Conservation (phyloP, 495 filamentous ascomycete genomes). For the Annulohypoxylon stygium region DNA sequence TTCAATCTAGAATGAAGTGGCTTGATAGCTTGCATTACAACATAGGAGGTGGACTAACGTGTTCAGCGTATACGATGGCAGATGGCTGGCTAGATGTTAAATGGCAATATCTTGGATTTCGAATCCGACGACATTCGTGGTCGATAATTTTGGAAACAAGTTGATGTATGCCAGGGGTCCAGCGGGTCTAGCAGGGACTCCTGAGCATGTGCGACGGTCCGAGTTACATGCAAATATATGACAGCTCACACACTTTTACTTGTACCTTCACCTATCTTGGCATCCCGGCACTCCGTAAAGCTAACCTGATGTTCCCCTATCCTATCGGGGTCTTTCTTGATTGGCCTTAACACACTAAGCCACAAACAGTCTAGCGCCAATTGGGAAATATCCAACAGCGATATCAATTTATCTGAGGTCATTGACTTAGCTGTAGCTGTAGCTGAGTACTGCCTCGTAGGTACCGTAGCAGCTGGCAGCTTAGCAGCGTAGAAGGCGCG, state of each 20-base stretch:
- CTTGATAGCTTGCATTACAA: background rate
- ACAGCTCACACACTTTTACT: background rate
- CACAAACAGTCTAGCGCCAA: constrained; percentile 2
- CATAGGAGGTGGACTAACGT: background rate
- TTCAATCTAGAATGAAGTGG: constrained; percentile 1
- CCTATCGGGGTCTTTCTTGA: constrained; percentile 6
- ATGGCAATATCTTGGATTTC: constrained; percentile 20
- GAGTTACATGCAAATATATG: background rate
- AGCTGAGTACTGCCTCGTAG: too few species aligned
- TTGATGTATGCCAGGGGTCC: background rate
- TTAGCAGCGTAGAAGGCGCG: constrained; percentile 23
- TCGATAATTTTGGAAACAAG: constrained; percentile 17
- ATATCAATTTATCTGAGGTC: background rate
- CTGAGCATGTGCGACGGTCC: background rate
- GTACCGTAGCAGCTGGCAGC: too few species aligned
- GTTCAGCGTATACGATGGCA: background rate
- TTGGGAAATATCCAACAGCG: background rate
- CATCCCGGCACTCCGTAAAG: constrained; percentile 1
- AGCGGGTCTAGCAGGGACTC: background rate
- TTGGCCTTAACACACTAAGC: constrained; percentile 15
- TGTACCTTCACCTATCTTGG: background rate
- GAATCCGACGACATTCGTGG: constrained; percentile 14
- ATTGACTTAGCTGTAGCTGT: background rate
- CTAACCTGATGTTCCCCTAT: background rate
- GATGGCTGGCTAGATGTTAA: too few species aligned